phyloP scores from a whole-genome alignment of 2,329 filamentous ascomycete species.

The Diaporthe caulivora region DNA sequence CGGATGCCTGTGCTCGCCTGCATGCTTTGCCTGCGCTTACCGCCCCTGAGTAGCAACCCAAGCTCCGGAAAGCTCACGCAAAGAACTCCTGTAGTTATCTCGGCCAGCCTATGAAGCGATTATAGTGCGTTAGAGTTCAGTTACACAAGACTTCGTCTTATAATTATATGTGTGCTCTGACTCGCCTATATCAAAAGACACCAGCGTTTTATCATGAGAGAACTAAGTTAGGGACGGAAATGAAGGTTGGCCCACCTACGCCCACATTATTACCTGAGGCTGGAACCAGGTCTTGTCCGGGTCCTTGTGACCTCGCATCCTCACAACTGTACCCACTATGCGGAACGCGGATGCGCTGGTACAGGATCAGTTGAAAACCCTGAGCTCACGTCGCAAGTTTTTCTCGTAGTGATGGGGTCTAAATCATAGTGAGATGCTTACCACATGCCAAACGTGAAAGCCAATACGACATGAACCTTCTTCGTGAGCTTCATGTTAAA shows the following conservation, averaged over 20 bases:
- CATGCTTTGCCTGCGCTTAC: not conserved
- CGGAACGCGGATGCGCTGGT: conserved; percentile 12
- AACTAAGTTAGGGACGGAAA: too few relatives aligned
- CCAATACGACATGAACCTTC: conserved; percentile 5
- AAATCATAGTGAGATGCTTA: not conserved
- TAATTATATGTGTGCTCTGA: not conserved
- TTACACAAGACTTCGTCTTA: not conserved
- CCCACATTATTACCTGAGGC: conserved; percentile 25
- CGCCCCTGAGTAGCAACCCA: not conserved
- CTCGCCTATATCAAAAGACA: not conserved
- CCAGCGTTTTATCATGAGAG: not conserved
- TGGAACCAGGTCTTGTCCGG: conserved; percentile 28
- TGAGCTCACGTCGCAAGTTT: not conserved
- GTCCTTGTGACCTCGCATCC: not conserved
- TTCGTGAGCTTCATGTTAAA: conserved; percentile 12
- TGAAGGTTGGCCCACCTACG: not conserved
- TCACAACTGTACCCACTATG: conserved; percentile 11
- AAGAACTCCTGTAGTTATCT: conserved; percentile 17
- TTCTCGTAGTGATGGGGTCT: not conserved
- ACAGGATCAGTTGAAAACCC: not conserved
- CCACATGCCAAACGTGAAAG: conserved; percentile 23
- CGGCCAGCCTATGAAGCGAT: not conserved
- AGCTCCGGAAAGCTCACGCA: conserved; percentile 28
- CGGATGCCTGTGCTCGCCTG: conserved; percentile 5
- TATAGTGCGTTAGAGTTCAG: not conserved